Percentiles rank a stretch among this genome's conserved stretches.
Conservation (phyloP, 169 alveolate genomes). For the Theileria parva region DNA sequence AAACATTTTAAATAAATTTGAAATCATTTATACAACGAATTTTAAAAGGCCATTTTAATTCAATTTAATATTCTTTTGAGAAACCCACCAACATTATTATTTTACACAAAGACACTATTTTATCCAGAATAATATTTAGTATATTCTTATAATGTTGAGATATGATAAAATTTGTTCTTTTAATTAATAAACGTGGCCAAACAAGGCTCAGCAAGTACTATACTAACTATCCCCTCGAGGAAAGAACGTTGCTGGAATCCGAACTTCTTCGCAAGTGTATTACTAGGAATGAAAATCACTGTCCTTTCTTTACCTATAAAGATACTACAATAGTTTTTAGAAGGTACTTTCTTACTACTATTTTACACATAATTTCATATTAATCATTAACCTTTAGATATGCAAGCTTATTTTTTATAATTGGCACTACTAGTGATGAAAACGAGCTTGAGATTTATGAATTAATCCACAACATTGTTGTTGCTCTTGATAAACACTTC, state of each 20-base stretch:
- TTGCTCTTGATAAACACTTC: constrained; percentile 95
- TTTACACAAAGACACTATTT: neutral
- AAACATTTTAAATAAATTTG: neutral
- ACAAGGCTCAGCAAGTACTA: constrained; percentile 94
- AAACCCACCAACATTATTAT: no score
- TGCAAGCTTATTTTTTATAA: constrained; percentile 95
- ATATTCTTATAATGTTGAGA: neutral
- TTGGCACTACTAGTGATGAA: constrained; percentile 84
- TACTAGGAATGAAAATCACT: constrained; percentile 91
- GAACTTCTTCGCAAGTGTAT: constrained; percentile 97
- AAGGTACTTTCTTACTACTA: constrained; percentile 34
- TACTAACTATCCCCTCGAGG: constrained; percentile 85
- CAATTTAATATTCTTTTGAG: no score
- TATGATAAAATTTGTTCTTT: constrained; percentile 94
- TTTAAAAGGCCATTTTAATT: no score
- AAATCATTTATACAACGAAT: no score
- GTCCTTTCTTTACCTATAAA: constrained; percentile 94
- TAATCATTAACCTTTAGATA: constrained; percentile 82
- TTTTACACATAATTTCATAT: no score
- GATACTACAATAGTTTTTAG: constrained; percentile 91
- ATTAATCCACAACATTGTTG: constrained; percentile 96
- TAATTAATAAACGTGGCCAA: constrained; percentile 98
- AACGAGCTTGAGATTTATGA: constrained; percentile 96
- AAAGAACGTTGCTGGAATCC: constrained; percentile 93
- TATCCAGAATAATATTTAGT: neutral